Evolutionary conservation across 345 rosid genomes (phyloP).

Genomic region (Camelina laxa): DNA sequence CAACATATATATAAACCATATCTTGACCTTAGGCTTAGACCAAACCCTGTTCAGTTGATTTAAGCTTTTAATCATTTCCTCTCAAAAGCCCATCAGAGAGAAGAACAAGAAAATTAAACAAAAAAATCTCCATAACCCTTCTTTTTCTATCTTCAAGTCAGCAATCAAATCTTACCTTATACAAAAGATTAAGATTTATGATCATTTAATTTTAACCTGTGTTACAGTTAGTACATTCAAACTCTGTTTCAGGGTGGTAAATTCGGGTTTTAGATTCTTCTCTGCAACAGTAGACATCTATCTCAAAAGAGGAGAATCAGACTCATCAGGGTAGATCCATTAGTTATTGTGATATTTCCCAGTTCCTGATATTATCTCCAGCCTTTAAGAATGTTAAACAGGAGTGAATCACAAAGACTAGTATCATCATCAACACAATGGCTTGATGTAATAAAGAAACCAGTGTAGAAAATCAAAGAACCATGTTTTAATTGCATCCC

Average conservation of each 20-base stretch:
- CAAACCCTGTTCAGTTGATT: not conserved
- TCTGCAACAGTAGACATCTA: not conserved
- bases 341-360: not conserved
- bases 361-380: not conserved
- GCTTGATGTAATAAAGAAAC: not conserved
- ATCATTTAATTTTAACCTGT: not conserved
- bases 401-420: not conserved
- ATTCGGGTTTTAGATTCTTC: not conserved
- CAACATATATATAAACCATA: too few species aligned
- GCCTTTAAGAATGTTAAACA: not conserved
- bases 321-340: not conserved
- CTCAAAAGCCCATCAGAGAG: not conserved
- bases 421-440: conserved; percentile 4
- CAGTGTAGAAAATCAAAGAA: not conserved
- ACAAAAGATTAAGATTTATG: not conserved
- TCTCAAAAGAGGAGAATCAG: not conserved
- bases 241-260: not conserved
- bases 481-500: not conserved
- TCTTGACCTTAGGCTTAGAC: not conserved
- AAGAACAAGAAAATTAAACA: conserved; percentile 3
- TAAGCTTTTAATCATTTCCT: not conserved
- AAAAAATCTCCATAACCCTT: not conserved
- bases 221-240: not conserved
- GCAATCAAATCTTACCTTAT: not conserved
- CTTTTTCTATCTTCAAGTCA: not conserved